Evolutionary conservation across 768 basidiomycete species (phyloP).

Genomic region (Termitomyces bulborhizus): DNA sequence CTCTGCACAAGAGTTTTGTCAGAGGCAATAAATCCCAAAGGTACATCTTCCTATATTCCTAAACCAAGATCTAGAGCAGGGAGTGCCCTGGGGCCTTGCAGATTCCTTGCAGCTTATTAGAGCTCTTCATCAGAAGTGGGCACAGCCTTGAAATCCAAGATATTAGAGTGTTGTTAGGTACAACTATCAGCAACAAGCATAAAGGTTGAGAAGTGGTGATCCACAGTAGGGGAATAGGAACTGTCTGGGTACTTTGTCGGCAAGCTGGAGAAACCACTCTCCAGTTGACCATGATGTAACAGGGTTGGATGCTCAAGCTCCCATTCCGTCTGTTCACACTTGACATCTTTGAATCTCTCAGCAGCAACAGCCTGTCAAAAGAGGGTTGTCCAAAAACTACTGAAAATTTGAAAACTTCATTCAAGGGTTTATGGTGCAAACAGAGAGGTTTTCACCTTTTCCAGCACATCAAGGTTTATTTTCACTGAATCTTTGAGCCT

Average conservation of each 20-base stretch:
- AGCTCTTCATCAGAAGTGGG: conserved; percentile 58
- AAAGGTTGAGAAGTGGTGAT: conserved; percentile 44
- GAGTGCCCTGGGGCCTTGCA: conserved; percentile 51
- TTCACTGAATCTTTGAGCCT: conserved; percentile 39
- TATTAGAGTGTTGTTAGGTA: conserved; percentile 54
- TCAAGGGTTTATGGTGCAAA: neutral
- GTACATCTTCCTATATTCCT: conserved; percentile 72
- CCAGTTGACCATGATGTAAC: conserved; percentile 51
- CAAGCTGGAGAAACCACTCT: conserved; percentile 56
- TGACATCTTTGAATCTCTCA: conserved; percentile 55
- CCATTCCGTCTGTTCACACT: conserved; percentile 77
- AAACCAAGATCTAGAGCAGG: conserved; percentile 72
- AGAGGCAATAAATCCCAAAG: conserved; percentile 58
- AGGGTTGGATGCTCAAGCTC: conserved; percentile 76
- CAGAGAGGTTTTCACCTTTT: conserved; percentile 29
- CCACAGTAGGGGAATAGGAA: conserved; percentile 39
- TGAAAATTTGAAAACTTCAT: conserved; percentile 27
- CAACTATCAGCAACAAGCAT: conserved; percentile 47
- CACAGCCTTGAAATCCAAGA: conserved; percentile 70
- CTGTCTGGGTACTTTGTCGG: conserved; percentile 60
- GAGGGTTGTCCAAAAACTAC: conserved; percentile 59
- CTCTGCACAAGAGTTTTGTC: conserved; percentile 18
- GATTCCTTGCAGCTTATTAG: conserved; percentile 39
- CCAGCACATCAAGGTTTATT: conserved; percentile 36
- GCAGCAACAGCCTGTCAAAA: conserved; percentile 72